phyloP scores from a whole-genome alignment of 2,329 filamentous ascomycete species.

The Cercospora zeina region DNA sequence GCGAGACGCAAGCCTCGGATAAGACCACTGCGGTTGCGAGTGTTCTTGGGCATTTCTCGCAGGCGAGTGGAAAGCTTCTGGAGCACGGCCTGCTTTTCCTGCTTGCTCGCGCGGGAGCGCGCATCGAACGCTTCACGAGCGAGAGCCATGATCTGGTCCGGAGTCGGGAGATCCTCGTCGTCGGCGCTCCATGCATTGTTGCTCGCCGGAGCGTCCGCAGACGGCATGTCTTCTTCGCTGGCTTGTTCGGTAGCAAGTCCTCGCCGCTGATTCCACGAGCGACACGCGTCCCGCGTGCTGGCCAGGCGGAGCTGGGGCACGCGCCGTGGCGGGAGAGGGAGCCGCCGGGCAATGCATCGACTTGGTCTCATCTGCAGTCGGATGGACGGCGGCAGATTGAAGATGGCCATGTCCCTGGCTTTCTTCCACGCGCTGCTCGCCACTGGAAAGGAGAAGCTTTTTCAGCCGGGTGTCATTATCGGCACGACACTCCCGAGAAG shows the following conservation, averaged over 20 bases:
- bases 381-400: slow-evolving; percentile 16
- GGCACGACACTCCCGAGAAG: slow-evolving; percentile 1
- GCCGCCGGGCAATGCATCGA: neutral
- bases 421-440: neutral
- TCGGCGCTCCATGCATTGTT: neutral
- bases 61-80: neutral
- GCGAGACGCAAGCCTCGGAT: neutral
- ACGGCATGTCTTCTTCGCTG: slow-evolving; percentile 8
- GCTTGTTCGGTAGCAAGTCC: slow-evolving; percentile 10
- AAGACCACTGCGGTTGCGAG: neutral
- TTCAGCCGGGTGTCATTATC: neutral
- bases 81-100: slow-evolving; percentile 17
- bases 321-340: neutral
- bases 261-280: neutral
- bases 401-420: slow-evolving; percentile 9
- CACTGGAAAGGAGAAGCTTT: neutral
- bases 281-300: neutral
- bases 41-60: neutral
- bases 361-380: slow-evolving; percentile 17
- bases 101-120: neutral
- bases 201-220: neutral
- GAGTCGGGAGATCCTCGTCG: neutral
- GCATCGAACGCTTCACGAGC: slow-evolving; percentile 13
- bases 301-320: neutral
- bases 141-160: slow-evolving; percentile 8